These are phyloP conservation scores for Maudiozyma turicensis DNA, from an alignment of 805 yeast genomes.

Conservation along the genomic window DNA sequence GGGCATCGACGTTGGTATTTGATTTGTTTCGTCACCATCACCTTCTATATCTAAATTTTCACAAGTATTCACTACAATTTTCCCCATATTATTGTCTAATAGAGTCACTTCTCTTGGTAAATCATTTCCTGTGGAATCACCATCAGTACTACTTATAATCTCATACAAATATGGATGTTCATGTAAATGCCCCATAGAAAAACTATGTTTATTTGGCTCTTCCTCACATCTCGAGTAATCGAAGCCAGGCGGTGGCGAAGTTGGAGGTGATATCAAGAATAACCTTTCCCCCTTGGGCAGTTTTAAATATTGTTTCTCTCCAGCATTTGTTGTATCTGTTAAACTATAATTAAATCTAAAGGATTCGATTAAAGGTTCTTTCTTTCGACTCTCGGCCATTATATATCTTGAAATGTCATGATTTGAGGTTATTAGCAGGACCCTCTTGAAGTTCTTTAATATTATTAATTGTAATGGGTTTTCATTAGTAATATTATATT, in stretches of 20 bases:
- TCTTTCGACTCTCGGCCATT: not conserved
- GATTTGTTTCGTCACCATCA: not conserved
- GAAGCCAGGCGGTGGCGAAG: constrained; percentile 35
- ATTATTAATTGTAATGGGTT: constrained; percentile 20
- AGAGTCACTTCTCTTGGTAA: constrained; percentile 4
- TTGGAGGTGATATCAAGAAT: constrained; percentile 35
- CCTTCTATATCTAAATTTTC: not conserved
- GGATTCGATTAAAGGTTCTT: not conserved
- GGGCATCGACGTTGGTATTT: constrained; percentile 30
- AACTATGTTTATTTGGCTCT: constrained; percentile 20
- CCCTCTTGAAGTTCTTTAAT: constrained; percentile 16
- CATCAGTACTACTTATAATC: not conserved
- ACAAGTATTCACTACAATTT: constrained; percentile 17
- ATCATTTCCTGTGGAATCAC: not conserved
- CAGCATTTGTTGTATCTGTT: constrained; percentile 5
- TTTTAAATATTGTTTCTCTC: constrained; percentile 17
- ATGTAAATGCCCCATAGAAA: not conserved
- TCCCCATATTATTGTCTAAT: constrained; percentile 12
- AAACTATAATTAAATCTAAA: constrained; percentile 12
- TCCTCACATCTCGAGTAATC: constrained; percentile 32
- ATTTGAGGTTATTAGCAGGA: constrained; percentile 16
- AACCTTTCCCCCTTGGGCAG: constrained; percentile 28
- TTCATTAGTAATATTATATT: constrained; percentile 7
- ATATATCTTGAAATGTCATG: constrained; percentile 6
- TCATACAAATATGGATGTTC: constrained; percentile 1